Conservation (phyloP, 1,284 basidiomycete species). For the Rhodotorula glutinis region DNA sequence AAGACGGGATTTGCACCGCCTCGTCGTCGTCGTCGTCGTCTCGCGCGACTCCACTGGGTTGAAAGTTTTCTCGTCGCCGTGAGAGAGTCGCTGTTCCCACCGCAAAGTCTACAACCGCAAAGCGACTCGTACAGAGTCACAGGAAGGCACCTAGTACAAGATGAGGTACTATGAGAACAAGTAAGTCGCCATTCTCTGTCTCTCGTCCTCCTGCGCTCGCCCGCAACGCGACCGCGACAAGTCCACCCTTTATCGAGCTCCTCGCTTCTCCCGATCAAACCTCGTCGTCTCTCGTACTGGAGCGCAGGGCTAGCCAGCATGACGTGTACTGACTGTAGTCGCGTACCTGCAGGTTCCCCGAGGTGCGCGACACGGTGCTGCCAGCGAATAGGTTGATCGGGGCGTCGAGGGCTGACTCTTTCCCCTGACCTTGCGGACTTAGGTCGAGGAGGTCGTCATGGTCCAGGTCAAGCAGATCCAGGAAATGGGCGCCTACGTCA, state of each 20-base stretch:
- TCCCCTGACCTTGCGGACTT: background rate
- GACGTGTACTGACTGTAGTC: background rate
- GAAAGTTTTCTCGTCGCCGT: too few relatives aligned
- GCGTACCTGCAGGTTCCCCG: conserved; percentile 48
- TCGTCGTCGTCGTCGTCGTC: too few relatives aligned
- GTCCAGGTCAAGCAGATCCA: conserved; percentile 98
- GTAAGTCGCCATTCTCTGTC: conserved; percentile 1
- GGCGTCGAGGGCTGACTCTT: too few relatives aligned
- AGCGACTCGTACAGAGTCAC: background rate
- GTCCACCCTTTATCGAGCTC: background rate
- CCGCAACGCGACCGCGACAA: background rate
- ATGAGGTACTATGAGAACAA: conserved; percentile 35
- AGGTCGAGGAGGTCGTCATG: conserved; percentile 98
- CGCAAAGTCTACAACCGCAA: too few relatives aligned
- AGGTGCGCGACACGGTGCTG: conserved; percentile 40
- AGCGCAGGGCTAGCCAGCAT: too few relatives aligned
- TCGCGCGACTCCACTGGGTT: too few relatives aligned
- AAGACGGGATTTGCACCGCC: too few relatives aligned
- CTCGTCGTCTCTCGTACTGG: too few relatives aligned
- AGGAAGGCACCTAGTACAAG: background rate
- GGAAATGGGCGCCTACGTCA: conserved; percentile 99
- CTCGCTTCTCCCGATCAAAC: background rate
- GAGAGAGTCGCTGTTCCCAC: too few relatives aligned
- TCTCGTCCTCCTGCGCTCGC: background rate
- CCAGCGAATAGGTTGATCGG: background rate